These are phyloP conservation scores for Sonneratia caseolaris DNA, from an alignment of 345 rosid genomes.

Conservation along the genomic window DNA sequence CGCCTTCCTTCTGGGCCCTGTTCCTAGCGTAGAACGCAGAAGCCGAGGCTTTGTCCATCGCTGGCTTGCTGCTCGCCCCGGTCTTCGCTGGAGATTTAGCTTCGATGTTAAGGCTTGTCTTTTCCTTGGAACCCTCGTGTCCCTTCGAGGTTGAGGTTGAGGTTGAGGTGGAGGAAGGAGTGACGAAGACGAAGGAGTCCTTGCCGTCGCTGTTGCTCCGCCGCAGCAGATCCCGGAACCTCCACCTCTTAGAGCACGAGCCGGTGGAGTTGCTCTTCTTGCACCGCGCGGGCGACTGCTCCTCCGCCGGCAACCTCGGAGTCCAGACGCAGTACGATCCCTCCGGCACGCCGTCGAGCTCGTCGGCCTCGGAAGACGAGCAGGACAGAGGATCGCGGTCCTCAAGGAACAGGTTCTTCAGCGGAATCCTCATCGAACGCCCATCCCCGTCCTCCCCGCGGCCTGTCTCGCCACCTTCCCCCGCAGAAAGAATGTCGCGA, in stretches of 20 bases:
- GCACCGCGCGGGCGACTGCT: conserved; percentile 42
- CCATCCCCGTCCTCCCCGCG: conserved; percentile 2
- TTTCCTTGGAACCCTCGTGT: not conserved
- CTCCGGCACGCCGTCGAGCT: conserved; percentile 33
- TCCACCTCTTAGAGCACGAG: conserved; percentile 46
- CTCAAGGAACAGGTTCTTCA: conserved; percentile 37
- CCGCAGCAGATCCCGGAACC: conserved; percentile 48
- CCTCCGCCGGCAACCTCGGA: conserved; percentile 30
- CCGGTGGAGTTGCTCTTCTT: conserved; percentile 78
- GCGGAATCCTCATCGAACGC: conserved; percentile 22
- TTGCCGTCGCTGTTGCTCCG: conserved; percentile 75
- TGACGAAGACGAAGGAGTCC: conserved; percentile 32
- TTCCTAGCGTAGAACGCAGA: conserved; percentile 63
- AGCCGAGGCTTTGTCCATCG: not conserved
- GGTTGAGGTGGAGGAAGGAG: conserved; percentile 7
- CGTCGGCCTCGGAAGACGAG: conserved; percentile 65
- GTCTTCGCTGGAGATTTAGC: not conserved
- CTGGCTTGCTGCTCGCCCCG: conserved; percentile 9
- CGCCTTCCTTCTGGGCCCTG: conserved; percentile 47
- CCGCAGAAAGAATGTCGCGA: conserved; percentile 24
- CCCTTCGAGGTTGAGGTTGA: not conserved
- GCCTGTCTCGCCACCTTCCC: too few relatives aligned
- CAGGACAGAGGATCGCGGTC: conserved; percentile 38
- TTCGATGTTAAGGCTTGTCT: conserved; percentile 3
- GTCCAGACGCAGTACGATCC: conserved; percentile 66